Evolutionary conservation across 2,329 filamentous ascomycete species (phyloP).

Genomic region (Verticillium nubilum): DNA sequence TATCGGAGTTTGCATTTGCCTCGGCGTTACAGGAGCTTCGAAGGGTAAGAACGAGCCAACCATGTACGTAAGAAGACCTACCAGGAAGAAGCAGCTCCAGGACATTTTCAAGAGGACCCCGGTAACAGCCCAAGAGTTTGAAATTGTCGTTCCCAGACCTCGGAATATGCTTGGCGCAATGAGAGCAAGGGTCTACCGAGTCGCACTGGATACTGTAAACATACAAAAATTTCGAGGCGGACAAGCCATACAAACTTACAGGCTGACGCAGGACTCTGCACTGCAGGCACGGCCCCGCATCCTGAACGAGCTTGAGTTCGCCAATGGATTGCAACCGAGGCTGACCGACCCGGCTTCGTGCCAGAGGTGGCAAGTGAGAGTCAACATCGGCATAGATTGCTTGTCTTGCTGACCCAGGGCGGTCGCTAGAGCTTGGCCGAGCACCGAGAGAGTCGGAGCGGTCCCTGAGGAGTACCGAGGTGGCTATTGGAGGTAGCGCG

Average conservation of each 20-base stretch:
- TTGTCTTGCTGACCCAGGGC: conserved; percentile 26
- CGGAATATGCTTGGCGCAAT: conserved; percentile 33
- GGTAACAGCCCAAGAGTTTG: conserved; percentile 45
- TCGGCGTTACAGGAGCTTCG: conserved; percentile 39
- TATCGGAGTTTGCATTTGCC: conserved; percentile 42
- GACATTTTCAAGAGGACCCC: conserved; percentile 39
- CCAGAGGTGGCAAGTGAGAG: conserved; percentile 48
- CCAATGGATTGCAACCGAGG: conserved; percentile 51
- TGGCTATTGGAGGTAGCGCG: conserved; percentile 28
- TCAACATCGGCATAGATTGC: conserved; percentile 44
- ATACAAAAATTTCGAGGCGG: background rate
- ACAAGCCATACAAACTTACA: conserved; percentile 26
- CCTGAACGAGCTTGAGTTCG: conserved; percentile 45
- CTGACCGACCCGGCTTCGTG: conserved; percentile 46
- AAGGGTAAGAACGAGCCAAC: background rate
- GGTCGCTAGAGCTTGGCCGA: conserved; percentile 35
- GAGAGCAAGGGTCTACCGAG: conserved; percentile 40
- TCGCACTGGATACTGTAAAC: conserved; percentile 38
- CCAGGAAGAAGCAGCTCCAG: conserved; percentile 33
- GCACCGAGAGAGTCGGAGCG: conserved; percentile 33
- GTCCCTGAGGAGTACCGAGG: conserved; percentile 27
- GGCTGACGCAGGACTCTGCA: conserved; percentile 41
- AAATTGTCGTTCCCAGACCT: conserved; percentile 38
- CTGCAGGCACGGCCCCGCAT: conserved; percentile 43
- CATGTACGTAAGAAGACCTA: background rate